Base-by-base conservation (phyloP, 2,329 filamentous ascomycete genomes). In the Colletotrichum sp. region DNA sequence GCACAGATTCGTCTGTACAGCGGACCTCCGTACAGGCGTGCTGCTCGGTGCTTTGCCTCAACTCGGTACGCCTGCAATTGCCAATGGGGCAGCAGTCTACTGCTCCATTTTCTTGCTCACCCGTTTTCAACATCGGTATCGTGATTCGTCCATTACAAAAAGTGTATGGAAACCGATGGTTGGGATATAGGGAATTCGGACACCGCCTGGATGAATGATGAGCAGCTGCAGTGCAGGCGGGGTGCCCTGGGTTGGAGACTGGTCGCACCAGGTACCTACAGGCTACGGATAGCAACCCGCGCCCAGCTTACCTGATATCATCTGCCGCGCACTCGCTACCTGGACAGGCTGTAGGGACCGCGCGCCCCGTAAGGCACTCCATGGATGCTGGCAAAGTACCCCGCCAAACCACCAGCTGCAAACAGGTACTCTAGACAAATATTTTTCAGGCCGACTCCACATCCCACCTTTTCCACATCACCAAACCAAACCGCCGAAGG, bases 391-490 rank as follows among this genome's bases (percentile, higher is more conserved):
- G 44, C 44, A 52, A 52, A 52, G 44, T 68, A 74, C 74, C 74
- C 74, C 74, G 74, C 70, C 65, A 74, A 74, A 74, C 39, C 70
- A 59, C 52, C 67, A 44, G 64, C 70, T 30, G 52, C 32, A 44
- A 28, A 39, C 55, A 57, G 34, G 60, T 71, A 76, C 74, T 60
- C 34, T 59, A 73, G 39, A 64, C 68, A 76, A 76, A 76, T 75
- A 76, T 76, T 76, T 52, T 76, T 76, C 75, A 70, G 36, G 26
- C 30, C 39, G 63, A 63, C 75, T 76, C 75, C 75, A 76, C 75
- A 71, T 75, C 60, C 71, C 72, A 76, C 75, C 74, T 65, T 67
- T 59, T 49, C 75, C 75, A 69, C 74, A 74, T 65, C 74, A 52
- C 70, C 70, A 67, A 76, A 75, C 65, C 72, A 75, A 71, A 66